A percentile compares a stretch with the other conserved stretches of the same genome.
Conservation (phyloP, 1,284 basidiomycete genomes). For the Pisolithus thermaeus region DNA sequence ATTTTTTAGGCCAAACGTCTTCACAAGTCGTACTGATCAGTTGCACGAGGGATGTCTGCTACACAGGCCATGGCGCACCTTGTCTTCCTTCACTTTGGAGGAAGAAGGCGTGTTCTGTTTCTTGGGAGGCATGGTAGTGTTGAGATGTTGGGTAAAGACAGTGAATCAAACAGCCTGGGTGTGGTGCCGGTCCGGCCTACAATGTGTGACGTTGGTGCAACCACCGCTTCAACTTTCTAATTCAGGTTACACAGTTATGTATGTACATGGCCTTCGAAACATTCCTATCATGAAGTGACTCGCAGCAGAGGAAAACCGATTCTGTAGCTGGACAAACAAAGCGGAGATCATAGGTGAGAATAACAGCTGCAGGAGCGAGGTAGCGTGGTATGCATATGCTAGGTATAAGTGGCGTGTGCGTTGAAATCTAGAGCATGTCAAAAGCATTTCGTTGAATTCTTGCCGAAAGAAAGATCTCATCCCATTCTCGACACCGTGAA, state of each 20-base stretch:
- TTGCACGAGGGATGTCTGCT: conserved; percentile 19
- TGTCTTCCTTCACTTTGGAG: conserved; percentile 70
- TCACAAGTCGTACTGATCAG: conserved; percentile 28
- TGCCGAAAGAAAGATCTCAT: not conserved
- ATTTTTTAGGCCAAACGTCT: conserved; percentile 95
- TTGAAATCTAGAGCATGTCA: not conserved
- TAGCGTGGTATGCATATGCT: not conserved
- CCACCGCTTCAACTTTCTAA: too few species aligned
- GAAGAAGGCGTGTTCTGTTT: conserved; percentile 46
- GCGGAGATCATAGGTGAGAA: not conserved
- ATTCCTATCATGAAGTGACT: not conserved
- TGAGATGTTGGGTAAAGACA: not conserved
- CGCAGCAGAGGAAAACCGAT: not conserved
- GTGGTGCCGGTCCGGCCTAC: too few species aligned
- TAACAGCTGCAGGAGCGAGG: not conserved
- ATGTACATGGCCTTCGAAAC: too few species aligned
- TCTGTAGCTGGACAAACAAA: not conserved
- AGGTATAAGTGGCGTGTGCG: not conserved
- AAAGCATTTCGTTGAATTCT: not conserved
- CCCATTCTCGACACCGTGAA: not conserved
- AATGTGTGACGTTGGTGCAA: too few species aligned
- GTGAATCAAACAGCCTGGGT: not conserved
- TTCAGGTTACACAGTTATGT: too few species aligned
- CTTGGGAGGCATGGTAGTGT: conserved; percentile 62
- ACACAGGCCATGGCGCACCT: conserved; percentile 41